phyloP scores from a whole-genome alignment of 2,329 filamentous ascomycete species.

The Claviceps paspali region DNA sequence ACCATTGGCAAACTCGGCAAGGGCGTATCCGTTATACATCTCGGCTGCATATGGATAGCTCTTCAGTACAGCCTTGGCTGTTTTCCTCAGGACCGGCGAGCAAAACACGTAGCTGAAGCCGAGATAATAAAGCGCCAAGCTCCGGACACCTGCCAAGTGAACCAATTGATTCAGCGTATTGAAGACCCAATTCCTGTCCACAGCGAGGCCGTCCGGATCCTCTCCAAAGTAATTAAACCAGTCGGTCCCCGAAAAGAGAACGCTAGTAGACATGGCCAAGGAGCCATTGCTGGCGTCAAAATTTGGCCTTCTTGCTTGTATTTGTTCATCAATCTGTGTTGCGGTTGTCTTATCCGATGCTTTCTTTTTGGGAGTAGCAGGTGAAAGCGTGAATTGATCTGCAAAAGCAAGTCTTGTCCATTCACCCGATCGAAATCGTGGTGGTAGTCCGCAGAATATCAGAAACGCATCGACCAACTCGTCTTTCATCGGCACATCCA shows the following conservation, averaged over 20 bases:
- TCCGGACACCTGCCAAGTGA: slow-evolving; percentile 18
- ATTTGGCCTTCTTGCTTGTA: slow-evolving; percentile 11
- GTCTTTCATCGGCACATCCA: slow-evolving; percentile 18
- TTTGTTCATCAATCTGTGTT: slow-evolving; percentile 4
- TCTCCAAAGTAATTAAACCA: slow-evolving; percentile 30
- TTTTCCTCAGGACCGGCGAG: slow-evolving; percentile 43
- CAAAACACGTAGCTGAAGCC: slow-evolving; percentile 45
- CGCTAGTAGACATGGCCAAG: slow-evolving; percentile 27
- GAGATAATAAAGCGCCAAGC: slow-evolving; percentile 53
- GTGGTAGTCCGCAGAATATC: slow-evolving; percentile 50
- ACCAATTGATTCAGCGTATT: slow-evolving; percentile 44
- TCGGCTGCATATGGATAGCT: slow-evolving; percentile 44
- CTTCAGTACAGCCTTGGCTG: slow-evolving; percentile 61
- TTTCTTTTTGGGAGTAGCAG: background rate
- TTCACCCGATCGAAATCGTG: slow-evolving; percentile 17
- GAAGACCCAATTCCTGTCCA: slow-evolving; percentile 32
- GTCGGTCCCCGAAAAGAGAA: slow-evolving; percentile 31
- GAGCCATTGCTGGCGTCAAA: slow-evolving; percentile 17
- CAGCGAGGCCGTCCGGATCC: slow-evolving; percentile 11
- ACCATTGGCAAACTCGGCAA: slow-evolving; percentile 48
- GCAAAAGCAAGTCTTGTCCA: slow-evolving; percentile 17
- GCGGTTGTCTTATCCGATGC: slow-evolving; percentile 1
- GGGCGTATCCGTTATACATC: slow-evolving; percentile 67
- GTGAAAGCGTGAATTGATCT: slow-evolving; percentile 16
- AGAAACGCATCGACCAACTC: slow-evolving; percentile 56